Evolutionary conservation across 2,329 filamentous ascomycete species (phyloP).

Genomic region (Paracamarosporium sp.): DNA sequence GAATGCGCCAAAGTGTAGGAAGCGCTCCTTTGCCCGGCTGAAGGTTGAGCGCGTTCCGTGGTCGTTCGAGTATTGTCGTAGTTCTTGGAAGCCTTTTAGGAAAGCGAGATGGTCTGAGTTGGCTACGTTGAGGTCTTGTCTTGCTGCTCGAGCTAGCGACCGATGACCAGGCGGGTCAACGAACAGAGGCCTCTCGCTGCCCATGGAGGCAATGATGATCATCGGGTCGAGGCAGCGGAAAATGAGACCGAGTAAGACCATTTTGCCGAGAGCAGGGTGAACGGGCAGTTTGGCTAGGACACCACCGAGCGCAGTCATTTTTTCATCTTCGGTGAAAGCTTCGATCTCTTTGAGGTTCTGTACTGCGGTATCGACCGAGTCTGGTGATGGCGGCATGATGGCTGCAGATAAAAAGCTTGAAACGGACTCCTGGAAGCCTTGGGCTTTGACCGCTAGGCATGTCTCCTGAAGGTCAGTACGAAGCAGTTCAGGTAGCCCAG

Average conservation of each 20-base stretch:
- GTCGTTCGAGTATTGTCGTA: neutral
- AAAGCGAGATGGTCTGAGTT: constrained; percentile 6
- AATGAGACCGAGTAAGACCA: constrained; percentile 11
- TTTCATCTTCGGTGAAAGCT: constrained; percentile 4
- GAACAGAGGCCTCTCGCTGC: neutral
- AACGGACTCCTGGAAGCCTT: constrained; percentile 5
- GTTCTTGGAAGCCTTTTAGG: neutral
- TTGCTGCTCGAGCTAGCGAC: neutral
- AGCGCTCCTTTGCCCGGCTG: neutral
- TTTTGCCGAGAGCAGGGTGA: constrained; percentile 8
- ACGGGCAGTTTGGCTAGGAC: constrained; percentile 4
- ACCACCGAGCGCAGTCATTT: constrained; percentile 6
- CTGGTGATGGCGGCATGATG: constrained; percentile 1
- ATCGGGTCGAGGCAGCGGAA: constrained; percentile 10
- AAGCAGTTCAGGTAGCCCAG: constrained; percentile 6
- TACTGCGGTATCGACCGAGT: neutral
- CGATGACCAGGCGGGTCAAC: neutral
- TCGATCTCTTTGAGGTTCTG: constrained; percentile 5
- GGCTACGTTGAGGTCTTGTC: neutral
- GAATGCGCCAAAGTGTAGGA: neutral
- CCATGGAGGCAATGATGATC: constrained; percentile 5
- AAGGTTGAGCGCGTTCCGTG: too few relatives aligned
- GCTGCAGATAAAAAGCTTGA: constrained; percentile 7
- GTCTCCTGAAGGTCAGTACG: constrained; percentile 8
- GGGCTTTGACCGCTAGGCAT: constrained; percentile 11